Evolutionary conservation across 768 basidiomycete species (phyloP), one percentile per base, ranked within the genome.

Genomic region (Hygrocybe punicea): DNA sequence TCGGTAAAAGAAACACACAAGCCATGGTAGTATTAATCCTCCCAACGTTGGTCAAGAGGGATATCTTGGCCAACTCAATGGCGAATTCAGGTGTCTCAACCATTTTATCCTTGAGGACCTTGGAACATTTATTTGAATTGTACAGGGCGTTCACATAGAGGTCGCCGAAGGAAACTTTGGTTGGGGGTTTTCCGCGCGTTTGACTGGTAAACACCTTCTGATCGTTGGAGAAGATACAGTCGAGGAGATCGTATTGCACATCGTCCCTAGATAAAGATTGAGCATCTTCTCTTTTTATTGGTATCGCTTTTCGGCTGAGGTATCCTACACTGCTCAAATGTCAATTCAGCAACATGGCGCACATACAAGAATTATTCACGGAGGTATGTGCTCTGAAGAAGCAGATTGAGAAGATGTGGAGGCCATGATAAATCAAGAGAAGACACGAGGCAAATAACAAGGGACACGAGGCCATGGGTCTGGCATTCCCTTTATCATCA

Each of bases 1-100:
- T 47, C 6, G 6, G 21, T 17, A 47, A 52, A 39, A 39, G 49
- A 23, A 16, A 40, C 56, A 16, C 66, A 91, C 89, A 92, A 58
- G 89, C 89, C 81, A 90, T 84, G 4, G 89, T 91, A 5, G 89
- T 88, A 66, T 89, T 89, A 61, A 91, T 82, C 55, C 89, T 75
- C 25, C 88, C 88, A n/a, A 90, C 84, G 62, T 91, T 91, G 19
- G 87, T 84, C 24, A 90, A 73, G 4, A 91, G 73, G 1, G 84
- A 81, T 37, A 91, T 78, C 80, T 87, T 88, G n/a, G 83, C 82
- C 71, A 89, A 86, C 67, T 86, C 86, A 29, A 80, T 76, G 3
- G 82, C 81, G 64, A 86, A 88, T 13, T 71, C 69, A 8, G 80
- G 72, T 13, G 77, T 79, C 35, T 85, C 83, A n/a, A 71, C 64